Evolutionary conservation across 306 rosid genomes (phyloP), one percentile per base, ranked within the genome.

Genomic region (Lablab purpureus): DNA sequence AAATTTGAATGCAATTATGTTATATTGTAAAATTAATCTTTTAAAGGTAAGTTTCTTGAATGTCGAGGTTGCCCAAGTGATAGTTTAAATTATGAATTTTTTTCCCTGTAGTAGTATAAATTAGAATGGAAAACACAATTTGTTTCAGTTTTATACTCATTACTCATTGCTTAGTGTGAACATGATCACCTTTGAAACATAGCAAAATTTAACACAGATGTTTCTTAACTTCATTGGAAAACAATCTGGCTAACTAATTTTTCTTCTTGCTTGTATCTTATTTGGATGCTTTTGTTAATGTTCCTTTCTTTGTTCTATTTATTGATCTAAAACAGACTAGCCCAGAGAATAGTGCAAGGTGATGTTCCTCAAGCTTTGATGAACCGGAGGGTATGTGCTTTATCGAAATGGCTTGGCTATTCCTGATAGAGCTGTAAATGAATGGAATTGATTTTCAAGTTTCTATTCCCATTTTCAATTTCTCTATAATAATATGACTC

Each of bases 281-380:
- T 77, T 43, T 85, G 55, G 56, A 37, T 81, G 32, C 51, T 50
- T 52, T 56, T 58, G 55, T 25, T 73, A 23, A 1, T 55, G n/a
- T 59, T 79, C 54, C 2, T 67, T 74, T 9, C 30, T 19, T 3
- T 66, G 7, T 28, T 67, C 22, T 78, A 56, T 22, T 12, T 46
- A 30, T 71, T 66, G 55, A 67, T 46, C 74, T 60, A 21, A 62
- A 81, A 89, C 97, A 94, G 99, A 81, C 97, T 94, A 63, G 99
- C 99, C 66, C 99, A 94, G 84, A 88, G 99, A 86, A 94, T 94
- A 17, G 97, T 94, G 80, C 93, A 94, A 84, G 97, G 92, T 59
- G 97, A 94, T 81, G 99, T 94, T 27, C 99, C 99, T 64, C 99
- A 94, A 81, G 97, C 99, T 78, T 80, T 92, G 73, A 94, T 92